Percentiles rank a stretch among this genome's conserved stretches.
phyloP scores from a whole-genome alignment of 2,329 filamentous ascomycete species.

The Verticillium nubilum region DNA sequence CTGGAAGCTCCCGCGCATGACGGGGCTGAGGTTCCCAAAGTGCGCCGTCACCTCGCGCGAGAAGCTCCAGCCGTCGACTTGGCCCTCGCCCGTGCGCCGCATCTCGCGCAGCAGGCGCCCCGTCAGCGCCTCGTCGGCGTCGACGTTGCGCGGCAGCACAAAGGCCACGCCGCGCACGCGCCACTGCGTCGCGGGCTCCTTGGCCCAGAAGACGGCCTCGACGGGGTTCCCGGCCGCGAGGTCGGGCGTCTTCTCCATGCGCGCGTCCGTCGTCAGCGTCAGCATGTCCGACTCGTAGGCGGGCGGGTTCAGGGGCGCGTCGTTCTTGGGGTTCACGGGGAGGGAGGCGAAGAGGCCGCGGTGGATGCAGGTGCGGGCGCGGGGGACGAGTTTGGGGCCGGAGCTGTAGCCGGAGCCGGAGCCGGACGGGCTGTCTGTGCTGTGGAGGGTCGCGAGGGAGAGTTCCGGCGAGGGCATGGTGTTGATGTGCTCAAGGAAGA shows the following conservation, averaged over 20 bases:
- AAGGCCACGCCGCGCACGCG: not conserved
- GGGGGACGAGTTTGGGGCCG: conserved; percentile 31
- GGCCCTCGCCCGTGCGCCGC: conserved; percentile 11
- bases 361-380: conserved; percentile 76
- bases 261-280: conserved; percentile 79
- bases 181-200: conserved; percentile 80
- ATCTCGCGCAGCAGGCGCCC: conserved; percentile 13
- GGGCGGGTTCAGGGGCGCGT: conserved; percentile 63
- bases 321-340: conserved; percentile 66
- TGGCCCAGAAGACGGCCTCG: conserved; percentile 84
- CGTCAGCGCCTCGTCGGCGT: conserved; percentile 46
- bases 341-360: conserved; percentile 78
- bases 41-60: conserved; percentile 73
- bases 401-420: conserved; percentile 13
- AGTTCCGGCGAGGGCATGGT: conserved; percentile 43
- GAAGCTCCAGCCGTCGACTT: conserved; percentile 65
- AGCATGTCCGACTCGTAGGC: conserved; percentile 70
- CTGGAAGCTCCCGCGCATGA: conserved; percentile 72
- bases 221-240: conserved; percentile 61
- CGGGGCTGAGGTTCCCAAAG: conserved; percentile 83
- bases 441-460: conserved; percentile 44
- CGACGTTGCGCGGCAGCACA: conserved; percentile 20
- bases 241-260: conserved; percentile 79
- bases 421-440: conserved; percentile 19
- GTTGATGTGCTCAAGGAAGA: conserved; percentile 45